Percentiles rank a stretch among this genome's conserved stretches.
Conservation (phyloP, 257 asterid species). For the Eustoma russellianum region DNA sequence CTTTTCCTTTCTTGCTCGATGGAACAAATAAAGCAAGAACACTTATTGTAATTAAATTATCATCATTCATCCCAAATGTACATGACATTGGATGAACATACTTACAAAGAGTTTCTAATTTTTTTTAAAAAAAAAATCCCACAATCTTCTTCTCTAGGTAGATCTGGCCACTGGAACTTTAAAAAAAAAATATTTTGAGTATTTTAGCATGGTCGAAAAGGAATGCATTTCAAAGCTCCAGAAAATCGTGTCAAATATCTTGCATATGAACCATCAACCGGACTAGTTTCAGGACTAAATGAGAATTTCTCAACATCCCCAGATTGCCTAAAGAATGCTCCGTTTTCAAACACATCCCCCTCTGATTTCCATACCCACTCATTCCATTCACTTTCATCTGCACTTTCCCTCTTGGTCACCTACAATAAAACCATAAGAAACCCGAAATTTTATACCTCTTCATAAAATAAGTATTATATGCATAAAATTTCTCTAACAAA, state of each 20-base stretch:
- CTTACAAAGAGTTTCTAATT: no score
- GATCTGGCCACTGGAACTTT: no score
- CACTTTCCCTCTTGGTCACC: slow-evolving; percentile 63
- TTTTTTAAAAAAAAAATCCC: no score
- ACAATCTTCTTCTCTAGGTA: no score
- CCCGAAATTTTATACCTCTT: background rate
- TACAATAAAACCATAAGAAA: background rate
- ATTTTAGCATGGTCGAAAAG: slow-evolving; percentile 11
- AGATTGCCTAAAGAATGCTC: slow-evolving; percentile 59
- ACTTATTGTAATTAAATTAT: no score
- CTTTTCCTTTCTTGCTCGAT: no score
- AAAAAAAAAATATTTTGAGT: no score
- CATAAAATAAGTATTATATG: background rate
- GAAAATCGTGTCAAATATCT: slow-evolving; percentile 41
- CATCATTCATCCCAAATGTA: no score
- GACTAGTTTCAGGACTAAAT: slow-evolving; percentile 22
- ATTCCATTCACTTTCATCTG: slow-evolving; percentile 31
- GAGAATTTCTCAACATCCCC: slow-evolving; percentile 24
- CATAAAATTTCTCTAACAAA: no score
- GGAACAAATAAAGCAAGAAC: no score
- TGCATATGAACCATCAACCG: slow-evolving; percentile 23
- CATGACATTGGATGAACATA: no score
- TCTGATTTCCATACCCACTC: slow-evolving; percentile 78
- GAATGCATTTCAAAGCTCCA: slow-evolving; percentile 40
- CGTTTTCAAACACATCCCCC: slow-evolving; percentile 52